These are phyloP conservation scores for Lasiodiplodia citricola DNA, from an alignment of 2,329 filamentous ascomycete species.

Conservation along the genomic window DNA sequence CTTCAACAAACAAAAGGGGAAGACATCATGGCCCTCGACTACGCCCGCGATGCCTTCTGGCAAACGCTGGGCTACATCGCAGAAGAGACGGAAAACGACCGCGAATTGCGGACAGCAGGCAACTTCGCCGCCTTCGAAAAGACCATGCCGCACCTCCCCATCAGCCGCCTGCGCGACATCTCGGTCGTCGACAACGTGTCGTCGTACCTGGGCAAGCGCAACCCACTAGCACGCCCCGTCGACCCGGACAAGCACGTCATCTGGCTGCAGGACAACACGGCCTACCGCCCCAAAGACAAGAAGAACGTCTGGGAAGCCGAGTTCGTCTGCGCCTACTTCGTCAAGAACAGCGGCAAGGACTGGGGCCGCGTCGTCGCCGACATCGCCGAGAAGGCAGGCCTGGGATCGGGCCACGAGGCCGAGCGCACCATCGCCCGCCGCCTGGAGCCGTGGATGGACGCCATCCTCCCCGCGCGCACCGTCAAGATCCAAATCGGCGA, in stretches of 20 bases:
- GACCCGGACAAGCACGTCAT: conserved; percentile 71
- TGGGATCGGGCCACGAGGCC: conserved; percentile 59
- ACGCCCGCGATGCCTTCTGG: conserved; percentile 15
- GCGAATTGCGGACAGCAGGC: neutral
- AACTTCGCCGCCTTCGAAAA: conserved; percentile 43
- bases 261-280: conserved; percentile 91
- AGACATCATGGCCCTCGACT: conserved; percentile 5
- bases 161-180: conserved; percentile 38
- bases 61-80: conserved; percentile 1
- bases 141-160: conserved; percentile 41
- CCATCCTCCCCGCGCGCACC: conserved; percentile 72
- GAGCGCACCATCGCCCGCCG: conserved; percentile 67
- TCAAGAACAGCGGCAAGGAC: conserved; percentile 70
- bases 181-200: conserved; percentile 46
- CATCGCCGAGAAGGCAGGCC: conserved; percentile 71
- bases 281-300: conserved; percentile 60
- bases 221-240: conserved; percentile 51
- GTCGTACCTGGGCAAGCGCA: conserved; percentile 45
- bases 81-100: conserved; percentile 10
- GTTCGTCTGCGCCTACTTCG: conserved; percentile 82
- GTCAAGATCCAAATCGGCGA: conserved; percentile 66
- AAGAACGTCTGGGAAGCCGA: conserved; percentile 73
- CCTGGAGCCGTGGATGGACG: conserved; percentile 78
- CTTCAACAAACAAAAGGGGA: neutral
- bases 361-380: conserved; percentile 72